Percentiles rank a stretch among this genome's conserved stretches.
Evolutionary conservation across 2,329 filamentous ascomycete species (phyloP).

Genomic region (Xenoacremonium recifei): DNA sequence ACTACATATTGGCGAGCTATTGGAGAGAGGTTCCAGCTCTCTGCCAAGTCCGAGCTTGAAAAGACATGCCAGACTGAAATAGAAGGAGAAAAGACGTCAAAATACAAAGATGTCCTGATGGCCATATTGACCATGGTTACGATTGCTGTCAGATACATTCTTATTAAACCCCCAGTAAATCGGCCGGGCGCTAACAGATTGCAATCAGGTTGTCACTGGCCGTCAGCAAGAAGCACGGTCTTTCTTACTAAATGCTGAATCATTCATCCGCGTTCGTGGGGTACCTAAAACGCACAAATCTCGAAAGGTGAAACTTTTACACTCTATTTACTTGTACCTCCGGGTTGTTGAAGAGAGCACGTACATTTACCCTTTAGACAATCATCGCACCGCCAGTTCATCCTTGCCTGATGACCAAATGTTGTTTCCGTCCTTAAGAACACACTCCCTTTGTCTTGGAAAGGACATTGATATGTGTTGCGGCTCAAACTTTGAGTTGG

Average conservation of each 20-base stretch:
- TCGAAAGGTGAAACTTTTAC: constrained; percentile 3
- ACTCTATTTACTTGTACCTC: constrained; percentile 4
- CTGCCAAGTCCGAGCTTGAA: constrained; percentile 2
- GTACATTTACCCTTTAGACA: constrained; percentile 3
- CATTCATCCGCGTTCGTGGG: constrained; percentile 1
- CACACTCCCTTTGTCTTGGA: constrained; percentile 1
- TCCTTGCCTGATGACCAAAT: background rate
- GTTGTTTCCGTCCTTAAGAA: constrained; percentile 2
- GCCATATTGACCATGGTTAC: constrained; percentile 9
- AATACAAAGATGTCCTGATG: constrained; percentile 7
- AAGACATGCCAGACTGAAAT: constrained; percentile 2
- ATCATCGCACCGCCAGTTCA: background rate
- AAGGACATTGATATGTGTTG: constrained; percentile 1
- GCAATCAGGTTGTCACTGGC: constrained; percentile 6
- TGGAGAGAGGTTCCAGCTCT: constrained; percentile 1
- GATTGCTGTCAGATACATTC: constrained; percentile 3
- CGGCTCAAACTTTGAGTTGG: constrained; percentile 1
- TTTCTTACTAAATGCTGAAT: constrained; percentile 1
- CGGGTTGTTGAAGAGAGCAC: constrained; percentile 3
- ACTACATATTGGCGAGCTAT: constrained; percentile 4
- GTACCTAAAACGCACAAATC: constrained; percentile 1
- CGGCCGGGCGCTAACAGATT: background rate
- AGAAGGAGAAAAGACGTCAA: constrained; percentile 2
- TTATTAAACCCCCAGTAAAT: background rate
- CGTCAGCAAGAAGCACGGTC: constrained; percentile 6